Conservation (phyloP, 2,329 filamentous ascomycete species). For the Fusarium pseudocircinatum region DNA sequence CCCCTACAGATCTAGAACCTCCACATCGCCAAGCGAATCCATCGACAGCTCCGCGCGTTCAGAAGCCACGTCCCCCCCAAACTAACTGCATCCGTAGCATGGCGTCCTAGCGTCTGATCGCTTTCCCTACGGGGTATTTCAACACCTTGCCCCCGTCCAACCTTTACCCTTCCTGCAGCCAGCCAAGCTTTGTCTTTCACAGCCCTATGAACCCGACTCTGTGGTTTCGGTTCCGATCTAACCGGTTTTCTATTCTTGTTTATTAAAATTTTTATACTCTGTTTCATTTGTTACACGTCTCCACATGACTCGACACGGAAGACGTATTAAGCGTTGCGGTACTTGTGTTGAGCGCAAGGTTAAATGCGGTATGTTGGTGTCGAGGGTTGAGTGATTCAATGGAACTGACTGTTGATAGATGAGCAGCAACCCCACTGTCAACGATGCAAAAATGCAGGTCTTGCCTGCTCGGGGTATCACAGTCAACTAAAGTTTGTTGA, state of each 20-base stretch:
- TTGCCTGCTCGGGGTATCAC: conserved; percentile 19
- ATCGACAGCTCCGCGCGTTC: neutral
- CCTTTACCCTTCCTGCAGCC: neutral
- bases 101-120: neutral
- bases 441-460: conserved; percentile 20
- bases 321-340: conserved; percentile 26
- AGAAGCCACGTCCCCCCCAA: neutral
- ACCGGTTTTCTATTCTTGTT: neutral
- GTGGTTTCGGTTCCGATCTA: neutral
- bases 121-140: conserved; percentile 28
- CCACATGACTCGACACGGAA: conserved; percentile 24
- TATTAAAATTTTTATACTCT: neutral
- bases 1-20: neutral
- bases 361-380: conserved; percentile 16
- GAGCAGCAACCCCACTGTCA: conserved; percentile 26
- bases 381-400: neutral
- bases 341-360: conserved; percentile 32
- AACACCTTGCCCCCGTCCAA: conserved; percentile 11
- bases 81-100: conserved; percentile 11
- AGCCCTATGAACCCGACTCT: neutral
- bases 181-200: neutral
- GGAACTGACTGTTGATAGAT: neutral
- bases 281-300: neutral
- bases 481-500: conserved; percentile 30
- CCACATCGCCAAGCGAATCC: neutral